Evolutionary conservation across 2,329 filamentous ascomycete genomes (phyloP).

Genomic region (Aspergillaceae sp.): DNA sequence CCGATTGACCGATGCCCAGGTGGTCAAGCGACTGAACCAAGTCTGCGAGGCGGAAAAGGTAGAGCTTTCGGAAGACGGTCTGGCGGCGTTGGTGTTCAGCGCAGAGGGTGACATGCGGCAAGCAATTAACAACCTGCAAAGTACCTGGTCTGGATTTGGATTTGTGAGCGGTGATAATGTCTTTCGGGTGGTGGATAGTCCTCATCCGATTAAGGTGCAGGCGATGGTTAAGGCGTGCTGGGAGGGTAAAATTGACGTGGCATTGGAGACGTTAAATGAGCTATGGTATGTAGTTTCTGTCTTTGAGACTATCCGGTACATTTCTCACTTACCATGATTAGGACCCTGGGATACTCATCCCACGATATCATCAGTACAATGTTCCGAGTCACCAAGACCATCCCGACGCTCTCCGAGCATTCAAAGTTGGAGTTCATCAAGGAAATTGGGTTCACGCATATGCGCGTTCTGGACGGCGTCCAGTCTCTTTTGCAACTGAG

Average conservation of each 20-base stretch:
- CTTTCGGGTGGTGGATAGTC: constrained; percentile 93
- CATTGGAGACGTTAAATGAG: constrained; percentile 77
- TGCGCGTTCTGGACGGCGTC: constrained; percentile 97
- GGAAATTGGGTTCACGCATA: constrained; percentile 97
- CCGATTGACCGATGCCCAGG: constrained; percentile 81
- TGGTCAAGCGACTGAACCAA: constrained; percentile 82
- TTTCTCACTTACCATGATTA: constrained; percentile 16
- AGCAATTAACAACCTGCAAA: constrained; percentile 97
- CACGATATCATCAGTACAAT: constrained; percentile 99
- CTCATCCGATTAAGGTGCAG: constrained; percentile 96
- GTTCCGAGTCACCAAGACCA: constrained; percentile 97
- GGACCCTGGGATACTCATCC: constrained; percentile 86
- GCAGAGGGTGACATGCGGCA: constrained; percentile 98
- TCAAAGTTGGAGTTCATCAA: constrained; percentile 95
- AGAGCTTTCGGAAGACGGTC: constrained; percentile 81
- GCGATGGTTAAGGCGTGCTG: constrained; percentile 97
- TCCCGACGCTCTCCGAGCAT: constrained; percentile 84
- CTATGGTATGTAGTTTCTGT: constrained; percentile 55
- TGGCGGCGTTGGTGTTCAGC: constrained; percentile 93
- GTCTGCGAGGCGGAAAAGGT: constrained; percentile 90
- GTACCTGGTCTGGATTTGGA: constrained; percentile 83
- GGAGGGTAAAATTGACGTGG: constrained; percentile 81
- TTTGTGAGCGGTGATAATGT: constrained; percentile 98
- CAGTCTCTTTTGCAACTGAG: constrained; percentile 91
- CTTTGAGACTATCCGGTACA: too few relatives aligned